Evolutionary conservation across 108 stramenopile genomes (phyloP).

Genomic region (Stephanodiscus minutulus): DNA sequence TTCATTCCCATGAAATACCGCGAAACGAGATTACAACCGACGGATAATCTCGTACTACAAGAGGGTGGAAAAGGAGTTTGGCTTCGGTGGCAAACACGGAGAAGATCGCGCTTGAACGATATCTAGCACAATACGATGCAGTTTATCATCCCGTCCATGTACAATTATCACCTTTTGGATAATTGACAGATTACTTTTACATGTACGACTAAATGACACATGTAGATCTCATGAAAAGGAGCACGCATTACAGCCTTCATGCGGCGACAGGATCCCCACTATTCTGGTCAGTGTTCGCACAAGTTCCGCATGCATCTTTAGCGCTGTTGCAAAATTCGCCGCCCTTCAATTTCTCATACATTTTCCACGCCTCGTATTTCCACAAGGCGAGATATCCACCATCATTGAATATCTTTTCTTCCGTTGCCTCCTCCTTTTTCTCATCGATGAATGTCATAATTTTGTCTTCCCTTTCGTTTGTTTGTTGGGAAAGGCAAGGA

Average conservation of each 20-base stretch:
- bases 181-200: not conserved
- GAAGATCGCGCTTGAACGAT: not conserved
- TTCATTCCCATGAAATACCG: slow-evolving; percentile 42
- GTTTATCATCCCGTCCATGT: no score
- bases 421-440: slow-evolving; percentile 25
- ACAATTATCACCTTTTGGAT: not conserved
- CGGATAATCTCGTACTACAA: slow-evolving; percentile 45
- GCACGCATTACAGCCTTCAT: not conserved
- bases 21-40: slow-evolving; percentile 39
- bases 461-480: not conserved
- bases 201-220: not conserved
- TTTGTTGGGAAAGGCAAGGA: not conserved
- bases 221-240: not conserved
- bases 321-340: not conserved
- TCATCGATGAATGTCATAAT: slow-evolving; percentile 32
- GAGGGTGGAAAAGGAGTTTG: slow-evolving; percentile 36
- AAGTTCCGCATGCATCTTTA: not conserved
- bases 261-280: not conserved
- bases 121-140: not conserved
- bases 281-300: not conserved
- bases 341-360: not conserved
- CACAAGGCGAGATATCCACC: slow-evolving; percentile 30
- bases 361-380: slow-evolving; percentile 30
- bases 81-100: slow-evolving; percentile 26
- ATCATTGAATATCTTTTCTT: slow-evolving; percentile 23